Evolutionary conservation across 257 asterid genomes (phyloP).

Genomic region (Petrea volubilis): DNA sequence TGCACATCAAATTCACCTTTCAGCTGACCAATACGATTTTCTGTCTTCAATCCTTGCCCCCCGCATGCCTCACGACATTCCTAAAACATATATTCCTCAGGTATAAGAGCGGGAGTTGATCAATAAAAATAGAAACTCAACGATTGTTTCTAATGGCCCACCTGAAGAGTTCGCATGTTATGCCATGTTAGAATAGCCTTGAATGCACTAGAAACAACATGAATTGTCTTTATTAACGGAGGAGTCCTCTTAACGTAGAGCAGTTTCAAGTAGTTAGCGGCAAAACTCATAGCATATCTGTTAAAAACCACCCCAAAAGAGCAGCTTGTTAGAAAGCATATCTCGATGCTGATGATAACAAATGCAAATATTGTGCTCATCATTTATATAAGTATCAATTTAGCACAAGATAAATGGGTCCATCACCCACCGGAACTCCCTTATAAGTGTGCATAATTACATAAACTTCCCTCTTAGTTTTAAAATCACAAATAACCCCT

Average conservation of each 20-base stretch:
- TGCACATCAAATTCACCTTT: constrained; percentile 95
- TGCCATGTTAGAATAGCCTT: constrained; percentile 93
- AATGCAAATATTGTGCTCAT: neutral
- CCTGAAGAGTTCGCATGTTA: constrained; percentile 98
- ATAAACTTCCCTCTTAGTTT: no score
- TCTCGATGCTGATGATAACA: neutral
- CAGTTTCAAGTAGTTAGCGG: constrained; percentile 69
- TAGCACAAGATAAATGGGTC: neutral
- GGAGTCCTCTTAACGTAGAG: constrained; percentile 79
- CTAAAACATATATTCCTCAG: constrained; percentile 33
- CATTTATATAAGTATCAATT: neutral
- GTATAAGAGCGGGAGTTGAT: constrained; percentile 26
- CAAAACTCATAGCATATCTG: constrained; percentile 94
- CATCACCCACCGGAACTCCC: neutral
- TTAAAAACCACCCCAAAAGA: constrained; percentile 24
- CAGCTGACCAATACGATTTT: constrained; percentile 87
- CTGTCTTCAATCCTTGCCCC: constrained; percentile 95
- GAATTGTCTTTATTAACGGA: constrained; percentile 72
- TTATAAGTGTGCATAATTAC: no score
- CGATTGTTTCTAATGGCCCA: constrained; percentile 15
- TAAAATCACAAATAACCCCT: no score
- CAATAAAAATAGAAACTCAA: neutral
- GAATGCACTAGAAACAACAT: constrained; percentile 90
- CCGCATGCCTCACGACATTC: constrained; percentile 99
- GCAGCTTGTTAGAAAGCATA: neutral